Conservation (phyloP, 495 filamentous ascomycete genomes). For the Daldinia bambusicola region DNA sequence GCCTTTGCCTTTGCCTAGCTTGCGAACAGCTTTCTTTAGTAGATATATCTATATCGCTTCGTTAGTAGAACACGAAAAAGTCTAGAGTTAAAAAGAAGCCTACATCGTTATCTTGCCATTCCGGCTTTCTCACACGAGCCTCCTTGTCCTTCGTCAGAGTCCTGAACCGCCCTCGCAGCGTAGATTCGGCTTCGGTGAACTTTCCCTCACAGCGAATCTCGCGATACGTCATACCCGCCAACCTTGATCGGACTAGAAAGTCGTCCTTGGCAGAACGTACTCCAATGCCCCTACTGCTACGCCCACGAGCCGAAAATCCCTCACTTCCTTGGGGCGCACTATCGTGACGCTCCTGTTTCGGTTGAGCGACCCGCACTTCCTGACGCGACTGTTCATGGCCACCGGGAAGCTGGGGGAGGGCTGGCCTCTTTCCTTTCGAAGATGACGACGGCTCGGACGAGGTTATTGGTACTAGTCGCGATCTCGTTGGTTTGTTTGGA, state of each 20-base stretch:
- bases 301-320: background rate
- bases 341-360: constrained; percentile 9
- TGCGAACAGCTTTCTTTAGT: constrained; percentile 59
- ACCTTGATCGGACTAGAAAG: constrained; percentile 71
- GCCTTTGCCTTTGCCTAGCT: constrained; percentile 48
- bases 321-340: background rate
- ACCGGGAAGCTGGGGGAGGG: background rate
- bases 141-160: constrained; percentile 81
- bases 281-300: background rate
- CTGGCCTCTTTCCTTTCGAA: constrained; percentile 34
- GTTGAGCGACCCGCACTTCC: background rate
- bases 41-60: constrained; percentile 55
- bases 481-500: constrained; percentile 48
- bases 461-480: constrained; percentile 57
- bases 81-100: constrained; percentile 50
- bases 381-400: background rate
- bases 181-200: constrained; percentile 85
- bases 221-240: constrained; percentile 78
- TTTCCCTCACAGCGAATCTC: constrained; percentile 74
- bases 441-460: constrained; percentile 11
- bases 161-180: constrained; percentile 81
- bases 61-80: constrained; percentile 22
- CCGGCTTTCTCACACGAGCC: constrained; percentile 78
- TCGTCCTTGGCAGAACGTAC: constrained; percentile 61
- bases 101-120: constrained; percentile 82